Evolutionary conservation across 768 basidiomycete species (phyloP), one percentile per base, ranked within the genome.

Genomic region (Tulasnella sp.): DNA sequence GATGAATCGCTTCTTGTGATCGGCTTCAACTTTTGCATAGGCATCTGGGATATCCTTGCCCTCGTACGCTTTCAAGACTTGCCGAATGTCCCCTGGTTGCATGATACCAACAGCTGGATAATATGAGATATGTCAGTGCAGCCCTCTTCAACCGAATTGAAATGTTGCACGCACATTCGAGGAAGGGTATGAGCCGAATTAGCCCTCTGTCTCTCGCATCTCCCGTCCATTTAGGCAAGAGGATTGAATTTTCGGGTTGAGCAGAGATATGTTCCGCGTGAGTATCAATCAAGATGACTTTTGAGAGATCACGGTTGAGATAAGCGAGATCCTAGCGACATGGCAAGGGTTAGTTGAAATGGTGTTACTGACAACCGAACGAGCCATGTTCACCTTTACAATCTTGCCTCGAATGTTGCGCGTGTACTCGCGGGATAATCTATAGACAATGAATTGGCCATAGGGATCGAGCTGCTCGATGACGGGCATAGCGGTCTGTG

Each of bases 391-490:
- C 74, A 92, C 92, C 86, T 99, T 99, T 80, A 97, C 94, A 37
- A 92, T 87, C 79, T 89, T 88, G 52, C 93, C 93, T 75, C 95
- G 89, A 36, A 92, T 85, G 42, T 90, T 91, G 34, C 94, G 89
- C 12, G 96, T 97, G 15, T 92, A 89, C 80, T 99, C 96, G 58
- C 95, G 90, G 90, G 90, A 97, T n/a, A 99, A 90, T 72, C 90
- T 90, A 83, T 97, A 95, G 37, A 87, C 89, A 80, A 99, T 88
- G 85, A 89, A 96, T 83, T 94, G 93, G 80, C 90, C 90, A 84
- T 94, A 97, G 17, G 93, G 92, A 82, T 99, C 97, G 45, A 99
- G 87, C 85, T 97, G 94, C 81, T 98, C 95, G 37, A 97, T 84
- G 72, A 98, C 88, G 22, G 95, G 94, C 34, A 87, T 83, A 5